phyloP scores from a whole-genome alignment of 768 basidiomycete genomes.

The Russula ochroleuca region DNA sequence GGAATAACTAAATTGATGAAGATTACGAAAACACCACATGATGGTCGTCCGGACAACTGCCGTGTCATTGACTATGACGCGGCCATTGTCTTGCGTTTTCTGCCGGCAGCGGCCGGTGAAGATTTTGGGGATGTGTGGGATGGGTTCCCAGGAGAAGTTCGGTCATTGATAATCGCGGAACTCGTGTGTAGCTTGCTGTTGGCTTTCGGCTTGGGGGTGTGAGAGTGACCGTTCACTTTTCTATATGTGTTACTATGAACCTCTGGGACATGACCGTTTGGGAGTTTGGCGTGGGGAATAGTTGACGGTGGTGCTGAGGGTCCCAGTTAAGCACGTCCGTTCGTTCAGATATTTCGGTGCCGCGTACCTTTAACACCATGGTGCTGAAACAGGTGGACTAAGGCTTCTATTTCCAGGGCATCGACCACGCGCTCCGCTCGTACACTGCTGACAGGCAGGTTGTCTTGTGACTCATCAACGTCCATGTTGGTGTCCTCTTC shows the following conservation, averaged over 20 bases:
- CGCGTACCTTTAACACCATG: constrained; percentile 42
- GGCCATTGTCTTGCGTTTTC: constrained; percentile 53
- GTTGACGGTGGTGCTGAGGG: constrained; percentile 17
- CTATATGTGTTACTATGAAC: constrained; percentile 11
- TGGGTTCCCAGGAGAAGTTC: constrained; percentile 13
- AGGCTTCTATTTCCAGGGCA: constrained; percentile 52
- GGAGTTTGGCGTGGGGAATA: background rate
- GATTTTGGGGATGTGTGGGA: constrained; percentile 11
- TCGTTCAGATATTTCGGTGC: background rate
- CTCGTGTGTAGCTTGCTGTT: constrained; percentile 11
- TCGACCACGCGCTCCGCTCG: constrained; percentile 41
- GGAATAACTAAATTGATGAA: constrained; percentile 27
- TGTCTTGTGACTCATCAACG: constrained; percentile 24
- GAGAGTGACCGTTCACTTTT: constrained; percentile 16
- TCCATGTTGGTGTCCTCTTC: constrained; percentile 35
- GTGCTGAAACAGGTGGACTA: constrained; percentile 61
- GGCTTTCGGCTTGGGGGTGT: constrained; percentile 9
- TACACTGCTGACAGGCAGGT: constrained; percentile 23
- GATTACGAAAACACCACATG: constrained; percentile 19
- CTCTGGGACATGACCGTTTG: constrained; percentile 8
- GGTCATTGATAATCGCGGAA: background rate
- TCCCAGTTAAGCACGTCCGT: background rate
- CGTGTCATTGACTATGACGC: constrained; percentile 21
- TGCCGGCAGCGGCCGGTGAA: constrained; percentile 39
- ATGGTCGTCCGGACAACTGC: background rate